Base-by-base conservation (phyloP, 2,329 filamentous ascomycete genomes). In the Metarhizium brunneum region DNA sequence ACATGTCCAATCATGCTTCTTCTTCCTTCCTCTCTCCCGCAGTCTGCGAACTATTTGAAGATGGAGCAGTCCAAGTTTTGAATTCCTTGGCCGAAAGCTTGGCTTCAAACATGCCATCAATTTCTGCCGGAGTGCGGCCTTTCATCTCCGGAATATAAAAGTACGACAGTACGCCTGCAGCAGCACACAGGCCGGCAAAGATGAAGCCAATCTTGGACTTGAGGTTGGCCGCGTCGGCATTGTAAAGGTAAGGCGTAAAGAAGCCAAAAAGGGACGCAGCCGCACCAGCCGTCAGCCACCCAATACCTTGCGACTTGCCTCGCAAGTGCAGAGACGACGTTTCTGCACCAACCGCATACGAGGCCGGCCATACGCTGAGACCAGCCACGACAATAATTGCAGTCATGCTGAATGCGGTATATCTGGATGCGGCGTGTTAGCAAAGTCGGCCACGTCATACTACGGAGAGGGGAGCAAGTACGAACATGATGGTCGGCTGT, bases 111-210 rank as follows among this genome's bases (percentile, higher is more conserved):
- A 69, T 68, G 51, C 58, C 58, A 63, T 81, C 78, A 56, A 82
- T 76, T 59, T 81, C 76, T 38, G 68, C 67, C 0, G 73, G 66
- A 2, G 65, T 75, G 32, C 76, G 64, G 4, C 74, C 76, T 64
- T 76, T 76, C 69, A 79, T 82, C 61, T 83, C 80, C 0, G 80
- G 80, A 1, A 82, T 66, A 32, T 69, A 66, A 11, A 71, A 65
- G 67, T 71, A 83, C 0, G 73, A 70, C 0, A 73, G 47, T 1
- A 66, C 54, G 1, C 70, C 63, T 13, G 68, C 65, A 1, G 71
- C 51, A 1, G 68, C 56, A 60, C 70, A 73, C 14, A 71, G 64
- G 0, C 65, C 72, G 0, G 68, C 65, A 56, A 67, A 76, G 1
- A 76, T 63, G 36, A 74, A 73, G 0, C 71, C 73, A 2, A 71